Evolutionary conservation across 2,329 filamentous ascomycete species (phyloP).

Genomic region (Blumeriella jaapii): DNA sequence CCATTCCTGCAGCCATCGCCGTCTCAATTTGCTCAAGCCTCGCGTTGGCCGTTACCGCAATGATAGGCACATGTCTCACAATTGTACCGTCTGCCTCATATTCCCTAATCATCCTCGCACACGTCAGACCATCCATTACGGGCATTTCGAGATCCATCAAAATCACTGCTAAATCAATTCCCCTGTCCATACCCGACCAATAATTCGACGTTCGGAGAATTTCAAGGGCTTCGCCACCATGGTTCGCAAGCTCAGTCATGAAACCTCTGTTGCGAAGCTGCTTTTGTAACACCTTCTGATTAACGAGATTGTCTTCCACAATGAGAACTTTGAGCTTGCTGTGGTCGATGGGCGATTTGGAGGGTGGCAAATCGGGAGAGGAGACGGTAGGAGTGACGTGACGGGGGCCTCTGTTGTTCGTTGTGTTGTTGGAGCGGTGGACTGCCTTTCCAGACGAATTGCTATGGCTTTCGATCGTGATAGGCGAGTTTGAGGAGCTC

Average conservation of each 20-base stretch:
- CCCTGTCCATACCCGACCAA: constrained; percentile 35
- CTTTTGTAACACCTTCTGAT: constrained; percentile 51
- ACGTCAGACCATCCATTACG: constrained; percentile 70
- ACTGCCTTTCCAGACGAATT: constrained; percentile 15
- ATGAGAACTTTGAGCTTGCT: constrained; percentile 41
- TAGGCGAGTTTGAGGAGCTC: constrained; percentile 12
- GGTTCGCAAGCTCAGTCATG: constrained; percentile 50
- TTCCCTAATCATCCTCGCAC: constrained; percentile 56
- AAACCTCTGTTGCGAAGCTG: constrained; percentile 51
- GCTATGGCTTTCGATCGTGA: constrained; percentile 17
- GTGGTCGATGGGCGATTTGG: constrained; percentile 11
- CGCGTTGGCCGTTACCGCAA: constrained; percentile 75
- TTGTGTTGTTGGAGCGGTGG: constrained; percentile 13
- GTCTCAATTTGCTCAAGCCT: constrained; percentile 61
- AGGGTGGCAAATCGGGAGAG: constrained; percentile 3
- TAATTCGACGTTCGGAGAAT: constrained; percentile 43
- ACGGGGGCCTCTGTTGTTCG: too few species aligned
- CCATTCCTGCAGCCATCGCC: constrained; percentile 62
- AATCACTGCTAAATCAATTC: constrained; percentile 51
- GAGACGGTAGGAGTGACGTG: constrained; percentile 4
- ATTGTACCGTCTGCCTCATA: constrained; percentile 52
- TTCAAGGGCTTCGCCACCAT: constrained; percentile 51
- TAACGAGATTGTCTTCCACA: constrained; percentile 58
- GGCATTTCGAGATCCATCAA: constrained; percentile 80
- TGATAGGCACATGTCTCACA: constrained; percentile 58